Evolutionary conservation across 2,329 filamentous ascomycete species (phyloP), one percentile per base, ranked within the genome.

Genomic region (Passalora sequoiae): DNA sequence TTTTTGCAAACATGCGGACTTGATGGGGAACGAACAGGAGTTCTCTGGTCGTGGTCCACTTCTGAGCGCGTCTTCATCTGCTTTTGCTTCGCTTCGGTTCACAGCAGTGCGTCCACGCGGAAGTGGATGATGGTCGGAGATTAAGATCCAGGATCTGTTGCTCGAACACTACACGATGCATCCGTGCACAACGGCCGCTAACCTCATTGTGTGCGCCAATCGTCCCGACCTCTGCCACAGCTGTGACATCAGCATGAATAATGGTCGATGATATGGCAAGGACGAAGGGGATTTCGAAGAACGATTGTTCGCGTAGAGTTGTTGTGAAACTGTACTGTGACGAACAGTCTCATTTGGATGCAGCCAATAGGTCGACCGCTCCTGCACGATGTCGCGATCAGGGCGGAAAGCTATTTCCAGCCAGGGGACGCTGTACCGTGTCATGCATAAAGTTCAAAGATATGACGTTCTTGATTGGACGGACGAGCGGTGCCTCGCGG

Each of bases 351-450:
- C 32, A 36, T 36, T 20, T 20, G 21, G 21, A 20, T n/a, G 32
- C 21, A 20, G 20, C 32, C 32, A 36, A 36, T 36, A 3, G 13
- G 7, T 7, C 32, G 24, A 8, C 19, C 6, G 6, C 32, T 24
- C 32, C 32, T 36, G 32, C 33, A 36, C 21, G 17, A 24, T 22
- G 19, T 36, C 20, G 19, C n/a, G n/a, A n/a, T n/a, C n/a, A n/a
- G n/a, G n/a, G n/a, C n/a, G n/a, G 24, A 36, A 24, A 36, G 33
- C 33, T 36, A 36, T 36, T 36, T 36, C 20, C 17, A 36, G 33
- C 1, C 33, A 24, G 33, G 33, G 33, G 6, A 27, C 20, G 19
- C 20, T 13, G 17, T 1, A 24, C n/a, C 33, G 33, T 24, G 33
- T 24, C 20, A 21, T 20, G 33, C 33, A 15, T 1, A 6, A 4